phyloP scores from a whole-genome alignment of 345 rosid species.

The Alliaria petiolata region DNA sequence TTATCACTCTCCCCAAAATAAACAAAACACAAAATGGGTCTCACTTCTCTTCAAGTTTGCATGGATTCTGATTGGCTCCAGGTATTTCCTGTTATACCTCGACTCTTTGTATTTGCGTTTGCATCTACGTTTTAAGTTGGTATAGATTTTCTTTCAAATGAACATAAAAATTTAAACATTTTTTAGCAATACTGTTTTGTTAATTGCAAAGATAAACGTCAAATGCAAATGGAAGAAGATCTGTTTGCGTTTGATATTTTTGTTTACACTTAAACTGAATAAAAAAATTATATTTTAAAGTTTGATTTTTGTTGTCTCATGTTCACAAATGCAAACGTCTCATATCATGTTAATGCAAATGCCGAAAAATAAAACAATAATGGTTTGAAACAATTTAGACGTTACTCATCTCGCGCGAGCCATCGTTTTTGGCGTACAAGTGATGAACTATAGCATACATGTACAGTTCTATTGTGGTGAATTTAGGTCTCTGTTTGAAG shows the following conservation, averaged over 20 bases:
- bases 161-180: neutral
- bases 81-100: conserved; percentile 36
- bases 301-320: neutral
- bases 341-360: neutral
- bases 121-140: neutral
- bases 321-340: neutral
- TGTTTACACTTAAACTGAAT: neutral
- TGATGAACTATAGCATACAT: neutral
- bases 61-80: conserved; percentile 98
- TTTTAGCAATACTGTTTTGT: neutral
- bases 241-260: neutral
- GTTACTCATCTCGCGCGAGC: neutral
- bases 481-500: neutral
- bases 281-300: neutral
- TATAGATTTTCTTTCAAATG: neutral
- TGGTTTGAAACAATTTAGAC: neutral
- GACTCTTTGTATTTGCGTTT: neutral
- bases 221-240: neutral
- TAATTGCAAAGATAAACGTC: conserved; percentile 1
- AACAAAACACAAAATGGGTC: conserved; percentile 43
- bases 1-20: neutral
- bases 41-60: conserved; percentile 85
- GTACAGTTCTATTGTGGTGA: neutral
- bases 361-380: neutral
- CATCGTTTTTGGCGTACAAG: neutral